Percentiles rank a stretch among this genome's conserved stretches.
phyloP scores from a whole-genome alignment of 2,329 filamentous ascomycete species.

The Fusarium burgessii region DNA sequence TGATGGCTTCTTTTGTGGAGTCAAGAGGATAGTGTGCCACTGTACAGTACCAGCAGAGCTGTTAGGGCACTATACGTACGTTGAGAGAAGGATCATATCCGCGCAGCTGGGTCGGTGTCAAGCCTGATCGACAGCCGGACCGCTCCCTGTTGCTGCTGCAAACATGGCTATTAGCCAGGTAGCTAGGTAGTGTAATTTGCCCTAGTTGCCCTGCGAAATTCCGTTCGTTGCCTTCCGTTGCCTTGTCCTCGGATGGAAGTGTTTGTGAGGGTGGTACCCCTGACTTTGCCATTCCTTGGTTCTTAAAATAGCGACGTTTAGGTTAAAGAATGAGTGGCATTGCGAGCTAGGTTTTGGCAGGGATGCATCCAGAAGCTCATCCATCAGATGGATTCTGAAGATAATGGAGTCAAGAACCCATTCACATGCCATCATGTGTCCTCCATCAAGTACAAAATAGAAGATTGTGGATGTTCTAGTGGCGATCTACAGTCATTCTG shows the following conservation, averaged over 20 bases:
- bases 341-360: constrained; percentile 16
- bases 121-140: constrained; percentile 44
- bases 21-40: constrained; percentile 9
- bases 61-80: constrained; percentile 1
- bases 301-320: constrained; percentile 45
- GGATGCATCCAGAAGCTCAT: constrained; percentile 30
- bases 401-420: constrained; percentile 7
- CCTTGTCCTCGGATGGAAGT: constrained; percentile 10
- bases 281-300: constrained; percentile 45
- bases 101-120: constrained; percentile 23
- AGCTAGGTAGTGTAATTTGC: constrained; percentile 4
- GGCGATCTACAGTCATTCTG: constrained; percentile 29
- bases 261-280: constrained; percentile 44
- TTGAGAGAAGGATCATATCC: constrained; percentile 8
- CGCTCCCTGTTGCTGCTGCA: constrained; percentile 42
- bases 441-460: constrained; percentile 9
- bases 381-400: constrained; percentile 7
- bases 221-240: background rate
- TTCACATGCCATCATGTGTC: constrained; percentile 25
- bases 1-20: constrained; percentile 33
- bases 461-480: constrained; percentile 29
- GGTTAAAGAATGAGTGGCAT: constrained; percentile 18
- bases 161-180: constrained; percentile 26
- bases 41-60: background rate
- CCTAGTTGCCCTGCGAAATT: constrained; percentile 6